Evolutionary conservation across 2,329 filamentous ascomycete species (phyloP), one percentile per base, ranked within the genome.

Genomic region (Lasiodiplodia hormozganensis): DNA sequence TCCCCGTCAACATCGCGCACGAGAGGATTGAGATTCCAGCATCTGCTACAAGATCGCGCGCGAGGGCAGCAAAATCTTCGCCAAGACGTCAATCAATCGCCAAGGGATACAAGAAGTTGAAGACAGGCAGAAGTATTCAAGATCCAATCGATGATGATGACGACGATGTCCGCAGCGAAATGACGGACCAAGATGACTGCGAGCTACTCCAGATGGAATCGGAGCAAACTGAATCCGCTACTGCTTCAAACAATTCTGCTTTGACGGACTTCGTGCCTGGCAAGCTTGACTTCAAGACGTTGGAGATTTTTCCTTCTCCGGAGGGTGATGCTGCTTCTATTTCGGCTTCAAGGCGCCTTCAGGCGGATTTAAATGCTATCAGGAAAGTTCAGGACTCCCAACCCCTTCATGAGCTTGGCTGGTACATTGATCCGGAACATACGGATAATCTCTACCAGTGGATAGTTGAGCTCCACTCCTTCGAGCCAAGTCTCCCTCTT

Each of bases 401-500:
- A 0, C 85, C 88, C 0, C 76, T 87, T 1, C 85, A 90, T 69
- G 87, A 91, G 69, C 85, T 96, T 0, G 94, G 94, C 18, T 97
- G 94, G 93, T 93, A 93, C 75, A 89, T 97, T 67, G 87, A 96
- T 74, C 81, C 85, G 16, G 82, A 84, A 82, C 93, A 56, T 85
- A 82, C 25, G 23, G 54, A 57, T 2, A 96, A 94, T 74, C 85
- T 94, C 70, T 97, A 96, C 74, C 93, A 96, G 74, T 97, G 94
- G 94, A 93, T 97, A 69, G 89, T 96, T 6, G 92, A 97, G 77
- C 82, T 97, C 1, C 94, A 97, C 77, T 92, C 90, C 53, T 97
- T 97, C 74, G 90, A 93, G 28, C 71, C 81, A 0, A 77, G 81
- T 1, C 83, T 96, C 0, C 92, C 91, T 0, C 83, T 97, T 0